Conservation (phyloP, 2,329 filamentous ascomycete genomes). For the Dothistroma septosporum region DNA sequence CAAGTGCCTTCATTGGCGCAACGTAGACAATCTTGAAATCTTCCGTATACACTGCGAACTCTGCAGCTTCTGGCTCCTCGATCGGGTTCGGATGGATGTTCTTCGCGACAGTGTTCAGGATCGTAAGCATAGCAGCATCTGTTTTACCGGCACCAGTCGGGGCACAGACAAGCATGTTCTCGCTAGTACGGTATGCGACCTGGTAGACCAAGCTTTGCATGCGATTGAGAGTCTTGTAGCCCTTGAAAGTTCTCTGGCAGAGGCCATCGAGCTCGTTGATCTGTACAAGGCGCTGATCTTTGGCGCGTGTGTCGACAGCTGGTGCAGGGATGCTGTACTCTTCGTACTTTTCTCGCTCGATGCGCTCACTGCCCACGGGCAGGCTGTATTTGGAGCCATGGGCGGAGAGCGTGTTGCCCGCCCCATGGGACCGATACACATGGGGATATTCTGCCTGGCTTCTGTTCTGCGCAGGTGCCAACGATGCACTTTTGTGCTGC, state of each 20-base stretch:
- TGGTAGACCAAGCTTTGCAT: constrained; percentile 98
- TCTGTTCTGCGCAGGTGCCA: constrained; percentile 67
- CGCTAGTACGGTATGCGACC: constrained; percentile 89
- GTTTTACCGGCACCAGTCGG: constrained; percentile 96
- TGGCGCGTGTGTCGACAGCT: constrained; percentile 68
- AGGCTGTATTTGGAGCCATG: constrained; percentile 79
- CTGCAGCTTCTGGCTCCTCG: constrained; percentile 65
- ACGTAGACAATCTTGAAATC: constrained; percentile 99
- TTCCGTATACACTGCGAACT: constrained; percentile 77
- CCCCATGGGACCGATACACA: constrained; percentile 78
- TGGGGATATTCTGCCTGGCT: constrained; percentile 81
- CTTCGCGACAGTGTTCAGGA: constrained; percentile 84
- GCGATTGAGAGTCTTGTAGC: constrained; percentile 87
- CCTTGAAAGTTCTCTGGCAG: constrained; percentile 86
- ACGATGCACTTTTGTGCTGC: constrained; percentile 72
- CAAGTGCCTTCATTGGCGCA: constrained; percentile 96
- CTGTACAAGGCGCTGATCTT: constrained; percentile 68
- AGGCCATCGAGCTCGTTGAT: constrained; percentile 84
- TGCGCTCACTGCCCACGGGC: constrained; percentile 67
- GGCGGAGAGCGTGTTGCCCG: constrained; percentile 78
- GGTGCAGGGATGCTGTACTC: constrained; percentile 84
- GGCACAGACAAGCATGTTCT: constrained; percentile 98
- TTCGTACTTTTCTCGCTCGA: constrained; percentile 73
- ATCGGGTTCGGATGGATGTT: constrained; percentile 76
- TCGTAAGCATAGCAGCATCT: constrained; percentile 94